Percentiles rank a stretch among this genome's conserved stretches.
phyloP scores from a whole-genome alignment of 2,329 filamentous ascomycete species.

The Pseudopyricularia javanii region DNA sequence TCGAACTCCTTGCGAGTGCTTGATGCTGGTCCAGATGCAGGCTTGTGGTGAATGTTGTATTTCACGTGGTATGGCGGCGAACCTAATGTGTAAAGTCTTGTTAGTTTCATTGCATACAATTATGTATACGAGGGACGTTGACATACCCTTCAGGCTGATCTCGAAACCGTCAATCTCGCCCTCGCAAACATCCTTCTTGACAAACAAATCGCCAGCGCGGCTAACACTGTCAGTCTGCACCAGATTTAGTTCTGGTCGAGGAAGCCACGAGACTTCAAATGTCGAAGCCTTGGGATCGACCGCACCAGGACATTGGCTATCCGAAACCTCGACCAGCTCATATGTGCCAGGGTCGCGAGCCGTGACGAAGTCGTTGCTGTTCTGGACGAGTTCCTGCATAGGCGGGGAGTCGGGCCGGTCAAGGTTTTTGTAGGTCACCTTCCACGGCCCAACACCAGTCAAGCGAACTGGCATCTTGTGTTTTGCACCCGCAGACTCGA shows the following conservation, averaged over 20 bases:
- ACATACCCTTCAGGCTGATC: conserved; percentile 60
- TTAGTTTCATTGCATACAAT: conserved; percentile 4
- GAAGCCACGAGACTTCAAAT: conserved; percentile 79
- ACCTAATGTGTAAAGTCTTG: conserved; percentile 28
- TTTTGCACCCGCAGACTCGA: conserved; percentile 53
- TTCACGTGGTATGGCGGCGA: conserved; percentile 71
- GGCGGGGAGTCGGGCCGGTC: conserved; percentile 18
- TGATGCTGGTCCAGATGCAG: conserved; percentile 41
- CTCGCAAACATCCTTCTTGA: conserved; percentile 81
- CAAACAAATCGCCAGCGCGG: conserved; percentile 39
- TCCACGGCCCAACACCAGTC: conserved; percentile 79
- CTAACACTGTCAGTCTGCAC: conserved; percentile 51
- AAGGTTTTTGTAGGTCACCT: conserved; percentile 59
- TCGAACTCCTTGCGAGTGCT: conserved; percentile 62
- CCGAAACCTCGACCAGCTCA: conserved; percentile 64
- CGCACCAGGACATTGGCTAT: conserved; percentile 70
- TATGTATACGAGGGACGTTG: not conserved
- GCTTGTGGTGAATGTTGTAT: conserved; percentile 67
- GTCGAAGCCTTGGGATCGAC: conserved; percentile 61
- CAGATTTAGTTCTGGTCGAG: conserved; percentile 61
- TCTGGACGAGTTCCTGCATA: conserved; percentile 30
- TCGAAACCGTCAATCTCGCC: conserved; percentile 87
- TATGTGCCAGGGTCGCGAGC: conserved; percentile 63
- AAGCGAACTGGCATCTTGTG: conserved; percentile 72
- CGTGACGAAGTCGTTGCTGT: conserved; percentile 54